These are phyloP conservation scores for Cyphellophora europaea DNA, from an alignment of 2,329 filamentous ascomycete species.

Conservation along the genomic window DNA sequence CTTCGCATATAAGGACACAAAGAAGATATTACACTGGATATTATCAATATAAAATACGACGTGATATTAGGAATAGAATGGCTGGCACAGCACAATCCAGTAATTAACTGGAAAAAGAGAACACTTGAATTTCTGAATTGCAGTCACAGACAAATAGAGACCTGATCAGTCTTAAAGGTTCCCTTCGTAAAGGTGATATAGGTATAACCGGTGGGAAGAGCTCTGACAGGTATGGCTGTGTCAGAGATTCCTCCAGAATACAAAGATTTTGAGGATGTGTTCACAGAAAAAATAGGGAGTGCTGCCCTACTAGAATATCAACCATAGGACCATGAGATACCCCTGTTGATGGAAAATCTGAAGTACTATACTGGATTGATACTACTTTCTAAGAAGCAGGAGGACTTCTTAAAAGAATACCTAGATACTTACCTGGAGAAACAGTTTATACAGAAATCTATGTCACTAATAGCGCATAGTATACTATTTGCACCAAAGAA, in stretches of 20 bases:
- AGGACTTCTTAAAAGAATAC: constrained; percentile 11
- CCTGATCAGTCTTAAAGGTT: neutral
- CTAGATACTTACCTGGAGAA: constrained; percentile 13
- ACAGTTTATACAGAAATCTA: constrained; percentile 15
- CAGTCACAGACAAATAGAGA: no score
- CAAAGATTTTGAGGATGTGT: constrained; percentile 1
- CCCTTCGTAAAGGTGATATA: constrained; percentile 1
- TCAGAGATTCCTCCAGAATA: neutral
- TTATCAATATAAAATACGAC: no score
- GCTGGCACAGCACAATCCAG: no score
- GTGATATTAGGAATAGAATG: no score
- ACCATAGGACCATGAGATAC: constrained; percentile 1
- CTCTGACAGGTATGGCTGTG: neutral
- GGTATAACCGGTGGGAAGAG: neutral
- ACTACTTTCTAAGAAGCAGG: neutral
- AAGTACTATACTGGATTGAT: neutral
- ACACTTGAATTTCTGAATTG: no score
- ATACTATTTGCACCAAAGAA: constrained; percentile 26
- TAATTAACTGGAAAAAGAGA: no score
- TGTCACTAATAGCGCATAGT: constrained; percentile 12
- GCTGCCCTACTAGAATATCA: constrained; percentile 1
- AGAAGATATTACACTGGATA: no score
- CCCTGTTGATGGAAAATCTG: neutral
- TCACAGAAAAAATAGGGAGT: neutral
- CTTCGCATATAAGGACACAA: no score